Base-by-base conservation (phyloP, 768 basidiomycete genomes). In the Serendipita indica region DNA sequence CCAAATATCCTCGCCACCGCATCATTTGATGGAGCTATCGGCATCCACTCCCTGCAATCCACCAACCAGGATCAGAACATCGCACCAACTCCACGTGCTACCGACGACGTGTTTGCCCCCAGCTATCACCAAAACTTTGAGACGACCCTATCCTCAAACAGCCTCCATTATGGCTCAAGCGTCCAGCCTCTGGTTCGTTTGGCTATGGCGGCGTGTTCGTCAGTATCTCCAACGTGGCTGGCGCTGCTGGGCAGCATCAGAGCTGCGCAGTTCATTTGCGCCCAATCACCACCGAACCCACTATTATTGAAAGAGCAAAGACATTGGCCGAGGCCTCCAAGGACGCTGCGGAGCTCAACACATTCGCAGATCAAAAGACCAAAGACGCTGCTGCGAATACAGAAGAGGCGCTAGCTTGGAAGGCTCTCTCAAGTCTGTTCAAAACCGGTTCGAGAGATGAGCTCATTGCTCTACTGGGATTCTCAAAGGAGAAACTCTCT, bases 131-230 rank as follows among this genome's bases (percentile, higher is more conserved):
- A 72, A 54, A 75, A 74, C 49, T 73, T 69, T 14, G 75, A 73
- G 64, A 76, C 73, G 62, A 86, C 83, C 0, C 74, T 94, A 16
- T 89, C 91, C 80, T 97, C 62, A 87, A 87, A 67, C 89, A 93
- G 65, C 86, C 91, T n/a, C 94, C 94, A 1, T 93, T 90, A 65
- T 98, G 94, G 96, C 79, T 98, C 13, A 82, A 87, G 33, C 79
- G 93, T 18, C 89, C 94, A 0, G 75, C 78, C 0, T 83, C 84
- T 0, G 78, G 74, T 49, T 82, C 89, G 0, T 98, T 94, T 64
- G 94, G 93, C 0, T 98, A 92, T 64, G 89, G 92, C 2, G 94
- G 94, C 28, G 82, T 85, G 65, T 76, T 99, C 20, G 81, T 88
- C 12, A 80, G 82, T 1, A 81, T 91, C 2, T 80, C 79, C 57